Evolutionary conservation across 306 rosid genomes (phyloP).

Genomic region (Vachellia pachyceras): DNA sequence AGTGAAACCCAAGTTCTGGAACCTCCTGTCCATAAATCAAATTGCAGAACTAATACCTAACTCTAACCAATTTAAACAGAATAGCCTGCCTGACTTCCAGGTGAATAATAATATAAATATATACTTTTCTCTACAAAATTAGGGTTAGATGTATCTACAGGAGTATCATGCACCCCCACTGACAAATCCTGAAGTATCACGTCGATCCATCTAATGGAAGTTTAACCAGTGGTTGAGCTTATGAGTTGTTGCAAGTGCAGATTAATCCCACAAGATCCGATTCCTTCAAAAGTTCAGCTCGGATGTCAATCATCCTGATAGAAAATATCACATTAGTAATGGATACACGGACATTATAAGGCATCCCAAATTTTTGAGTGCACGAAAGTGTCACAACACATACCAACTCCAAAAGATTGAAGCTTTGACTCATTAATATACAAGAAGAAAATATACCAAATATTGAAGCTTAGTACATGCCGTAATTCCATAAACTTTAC

Average conservation of each 20-base stretch:
- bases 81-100: constrained; percentile 63
- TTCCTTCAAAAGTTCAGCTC: constrained; percentile 43
- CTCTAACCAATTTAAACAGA: constrained; percentile 44
- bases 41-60: constrained; percentile 31
- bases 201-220: constrained; percentile 78
- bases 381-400: neutral
- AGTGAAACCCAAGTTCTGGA: constrained; percentile 55
- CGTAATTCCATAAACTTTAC: neutral
- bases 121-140: constrained; percentile 54
- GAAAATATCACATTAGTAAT: constrained; percentile 33
- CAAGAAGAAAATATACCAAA: neutral
- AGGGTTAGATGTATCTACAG: constrained; percentile 59
- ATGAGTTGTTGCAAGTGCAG: constrained; percentile 50
- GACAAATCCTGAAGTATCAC: constrained; percentile 97
- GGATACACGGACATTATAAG: neutral
- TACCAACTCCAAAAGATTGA: neutral
- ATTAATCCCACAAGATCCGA: constrained; percentile 46
- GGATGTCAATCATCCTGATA: constrained; percentile 65
- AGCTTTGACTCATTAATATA: neutral
- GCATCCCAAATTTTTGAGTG: neutral
- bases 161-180: constrained; percentile 81
- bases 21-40: constrained; percentile 59
- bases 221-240: constrained; percentile 44
- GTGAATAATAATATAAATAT: constrained; percentile 34
- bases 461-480: neutral